Evolutionary conservation across 1,284 basidiomycete genomes (phyloP), one percentile per base, ranked within the genome.

Genomic region (Tilletiaria anomala): DNA sequence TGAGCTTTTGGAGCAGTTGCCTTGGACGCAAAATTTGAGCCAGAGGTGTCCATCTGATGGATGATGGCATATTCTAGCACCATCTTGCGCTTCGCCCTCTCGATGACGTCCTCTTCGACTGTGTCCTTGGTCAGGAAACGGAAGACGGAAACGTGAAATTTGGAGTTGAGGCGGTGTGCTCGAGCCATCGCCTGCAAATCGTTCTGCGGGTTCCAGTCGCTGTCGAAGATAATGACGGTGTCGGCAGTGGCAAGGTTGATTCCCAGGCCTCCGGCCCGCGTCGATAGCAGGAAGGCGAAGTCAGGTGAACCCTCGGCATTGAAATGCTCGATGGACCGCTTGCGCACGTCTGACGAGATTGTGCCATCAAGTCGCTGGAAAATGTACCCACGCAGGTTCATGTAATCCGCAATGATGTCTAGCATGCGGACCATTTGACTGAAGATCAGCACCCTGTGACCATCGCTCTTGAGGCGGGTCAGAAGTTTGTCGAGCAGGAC

Each of bases 361-460:
- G 80, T 75, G 6, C 74, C 84, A 58, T 88, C 85, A 11, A 88
- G 72, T 2, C 83, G 75, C 45, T 83, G 81, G 62, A 79, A 81
- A 16, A 77, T 78, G 65, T 93, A 97, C 26, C 83, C 82, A 34
- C 93, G 77, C 34, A 91, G 72, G 19, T 72, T 72, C 80, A 96
- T 88, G 70, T 96, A 97, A 70, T 99, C 93, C 48, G 83, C 89
- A 54, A 99, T 77, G 67, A 99, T 97, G 69, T 99, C 93, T 31
- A 99, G 77, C 78, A 97, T 86, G 48, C 91, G 80, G 38, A 97
- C 91, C 93, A 99, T 97, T 70, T 97, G 93, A 59, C 86, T 91
- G 32, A 81, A 71, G 42, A 71, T 70, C 38, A 71, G 65, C 12
- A 71, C 70, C 17, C 70, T 67, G 47, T 71, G 70, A 3, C 70